Evolutionary conservation across 2,329 filamentous ascomycete species (phyloP).

Genomic region (Aspergillus vadensis): DNA sequence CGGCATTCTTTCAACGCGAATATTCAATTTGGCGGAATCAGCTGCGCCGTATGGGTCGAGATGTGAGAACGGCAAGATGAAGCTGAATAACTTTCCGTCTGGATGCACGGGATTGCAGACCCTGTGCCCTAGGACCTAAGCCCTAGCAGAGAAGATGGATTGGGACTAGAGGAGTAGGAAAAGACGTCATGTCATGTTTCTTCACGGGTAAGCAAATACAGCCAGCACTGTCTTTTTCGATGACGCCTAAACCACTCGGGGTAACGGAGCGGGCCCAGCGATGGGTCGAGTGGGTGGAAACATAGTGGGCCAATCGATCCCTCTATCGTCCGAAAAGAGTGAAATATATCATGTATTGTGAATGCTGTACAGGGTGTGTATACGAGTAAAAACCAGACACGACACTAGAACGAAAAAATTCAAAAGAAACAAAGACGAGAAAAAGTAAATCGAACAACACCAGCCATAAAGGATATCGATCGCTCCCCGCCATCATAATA

Average conservation of each 20-base stretch:
- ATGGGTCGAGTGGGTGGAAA: too few relatives aligned
- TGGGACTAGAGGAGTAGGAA: background rate
- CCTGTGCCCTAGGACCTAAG: constrained; percentile 31
- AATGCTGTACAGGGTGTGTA: background rate
- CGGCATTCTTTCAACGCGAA: background rate
- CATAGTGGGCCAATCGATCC: background rate
- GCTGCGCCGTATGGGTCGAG: background rate
- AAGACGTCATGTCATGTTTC: constrained; percentile 11
- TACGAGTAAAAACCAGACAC: background rate
- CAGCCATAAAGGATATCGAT: constrained; percentile 16
- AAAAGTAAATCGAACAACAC: background rate
- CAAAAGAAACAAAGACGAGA: background rate
- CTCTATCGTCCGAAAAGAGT: background rate
- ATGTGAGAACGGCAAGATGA: background rate
- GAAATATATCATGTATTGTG: background rate
- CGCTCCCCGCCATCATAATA: constrained; percentile 9
- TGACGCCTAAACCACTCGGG: too few relatives aligned
- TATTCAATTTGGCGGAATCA: background rate
- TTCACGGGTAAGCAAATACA: background rate
- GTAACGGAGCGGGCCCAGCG: too few relatives aligned
- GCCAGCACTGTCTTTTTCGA: background rate
- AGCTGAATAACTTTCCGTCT: background rate
- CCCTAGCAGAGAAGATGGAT: constrained; percentile 16
- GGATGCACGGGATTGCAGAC: background rate
- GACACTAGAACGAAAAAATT: background rate